Percentiles rank a stretch among this genome's conserved stretches.
Evolutionary conservation across 257 asterid species (phyloP).

Genomic region (Solanum dulcamara): DNA sequence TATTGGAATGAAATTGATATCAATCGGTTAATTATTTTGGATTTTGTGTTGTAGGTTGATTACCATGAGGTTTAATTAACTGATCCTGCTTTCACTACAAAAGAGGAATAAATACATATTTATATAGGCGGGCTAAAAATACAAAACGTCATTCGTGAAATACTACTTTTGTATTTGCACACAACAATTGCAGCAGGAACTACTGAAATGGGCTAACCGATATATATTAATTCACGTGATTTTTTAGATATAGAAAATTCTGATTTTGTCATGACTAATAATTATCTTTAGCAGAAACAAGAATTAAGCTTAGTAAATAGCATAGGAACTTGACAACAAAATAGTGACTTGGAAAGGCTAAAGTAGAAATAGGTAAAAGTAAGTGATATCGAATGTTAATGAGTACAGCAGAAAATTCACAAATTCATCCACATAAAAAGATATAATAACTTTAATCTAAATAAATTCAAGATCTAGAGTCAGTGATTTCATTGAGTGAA

Average conservation of each 20-base stretch:
- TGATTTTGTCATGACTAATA: too few relatives aligned
- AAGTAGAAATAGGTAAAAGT: background rate
- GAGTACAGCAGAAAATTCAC: background rate
- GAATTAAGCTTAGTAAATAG: too few relatives aligned
- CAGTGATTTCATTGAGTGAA: background rate
- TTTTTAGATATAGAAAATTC: too few relatives aligned
- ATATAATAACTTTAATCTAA: background rate
- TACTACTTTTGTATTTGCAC: background rate
- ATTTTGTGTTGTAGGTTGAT: background rate
- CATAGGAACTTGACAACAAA: too few relatives aligned
- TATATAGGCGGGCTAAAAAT: too few relatives aligned
- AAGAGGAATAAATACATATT: background rate
- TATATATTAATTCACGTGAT: too few relatives aligned
- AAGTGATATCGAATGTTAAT: background rate
- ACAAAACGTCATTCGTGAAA: too few relatives aligned
- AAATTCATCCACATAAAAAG: background rate
- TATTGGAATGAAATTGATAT: background rate
- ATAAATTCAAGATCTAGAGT: background rate
- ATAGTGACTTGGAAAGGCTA: background rate
- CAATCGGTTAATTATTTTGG: background rate
- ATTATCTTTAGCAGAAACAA: background rate
- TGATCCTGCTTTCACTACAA: background rate
- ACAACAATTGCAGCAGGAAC: too few relatives aligned
- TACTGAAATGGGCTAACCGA: too few relatives aligned
- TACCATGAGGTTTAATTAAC: background rate